Conservation (phyloP, 768 basidiomycete genomes). For the Clitopilus passeckerianus region DNA sequence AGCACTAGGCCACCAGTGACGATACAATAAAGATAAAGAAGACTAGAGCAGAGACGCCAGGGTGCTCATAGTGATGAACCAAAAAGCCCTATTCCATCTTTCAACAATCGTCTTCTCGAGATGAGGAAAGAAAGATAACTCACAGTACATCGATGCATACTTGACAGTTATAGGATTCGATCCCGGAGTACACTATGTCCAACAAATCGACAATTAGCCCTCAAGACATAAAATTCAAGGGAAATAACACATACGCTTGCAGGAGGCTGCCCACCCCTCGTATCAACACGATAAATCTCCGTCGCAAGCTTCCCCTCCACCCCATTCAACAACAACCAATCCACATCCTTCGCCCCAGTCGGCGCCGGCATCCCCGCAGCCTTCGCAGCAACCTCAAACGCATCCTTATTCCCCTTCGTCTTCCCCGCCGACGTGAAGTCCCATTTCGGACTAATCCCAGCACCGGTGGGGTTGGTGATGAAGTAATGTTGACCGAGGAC, state of each 20-base stretch:
- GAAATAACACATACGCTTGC: conserved; percentile 27
- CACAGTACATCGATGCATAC: conserved; percentile 50
- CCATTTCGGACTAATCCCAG: conserved; percentile 44
- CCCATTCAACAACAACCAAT: conserved; percentile 48
- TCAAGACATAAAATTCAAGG: too few relatives aligned
- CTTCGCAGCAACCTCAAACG: conserved; percentile 43
- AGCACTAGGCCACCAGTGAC: neutral
- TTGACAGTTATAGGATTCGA: conserved; percentile 38
- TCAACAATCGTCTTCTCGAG: neutral
- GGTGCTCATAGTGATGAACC: conserved; percentile 9
- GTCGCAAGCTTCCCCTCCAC: conserved; percentile 45
- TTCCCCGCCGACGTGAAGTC: conserved; percentile 44
- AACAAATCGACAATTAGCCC: too few relatives aligned
- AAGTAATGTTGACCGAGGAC: conserved; percentile 53
- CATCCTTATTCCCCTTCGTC: conserved; percentile 34
- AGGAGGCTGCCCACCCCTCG: conserved; percentile 50
- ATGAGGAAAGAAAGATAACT: conserved; percentile 12
- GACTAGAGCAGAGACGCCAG: neutral
- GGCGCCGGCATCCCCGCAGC: conserved; percentile 36
- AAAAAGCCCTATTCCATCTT: conserved; percentile 14
- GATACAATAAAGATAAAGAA: neutral
- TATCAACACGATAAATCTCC: conserved; percentile 47
- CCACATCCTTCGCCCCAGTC: conserved; percentile 37
- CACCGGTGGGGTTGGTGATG: conserved; percentile 35
- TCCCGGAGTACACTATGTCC: conserved; percentile 30